A percentile compares a stretch with the other conserved stretches of the same genome.
Evolutionary conservation across 2,329 filamentous ascomycete species (phyloP).

Genomic region (Xylariaceae sp.): DNA sequence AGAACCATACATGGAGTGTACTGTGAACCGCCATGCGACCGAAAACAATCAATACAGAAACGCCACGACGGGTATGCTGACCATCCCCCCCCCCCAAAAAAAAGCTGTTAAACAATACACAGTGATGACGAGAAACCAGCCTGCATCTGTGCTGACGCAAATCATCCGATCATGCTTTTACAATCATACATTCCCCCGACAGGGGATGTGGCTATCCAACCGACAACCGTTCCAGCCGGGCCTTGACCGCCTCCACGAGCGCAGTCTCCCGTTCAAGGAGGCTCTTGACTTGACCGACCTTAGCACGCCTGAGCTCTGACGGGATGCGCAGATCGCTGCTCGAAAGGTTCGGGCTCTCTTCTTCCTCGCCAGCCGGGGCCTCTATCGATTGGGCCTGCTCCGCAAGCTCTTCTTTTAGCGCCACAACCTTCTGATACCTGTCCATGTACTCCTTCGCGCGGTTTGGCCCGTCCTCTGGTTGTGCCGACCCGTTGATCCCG

Average conservation of each 20-base stretch:
- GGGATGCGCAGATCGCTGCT: conserved; percentile 49
- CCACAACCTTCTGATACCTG: conserved; percentile 52
- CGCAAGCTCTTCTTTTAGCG: conserved; percentile 47
- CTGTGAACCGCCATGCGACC: conserved; percentile 3
- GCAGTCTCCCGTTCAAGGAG: conserved; percentile 62
- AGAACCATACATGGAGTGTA: too few relatives aligned
- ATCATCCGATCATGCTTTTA: conserved; percentile 8
- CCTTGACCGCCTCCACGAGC: conserved; percentile 61
- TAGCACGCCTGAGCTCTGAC: conserved; percentile 55
- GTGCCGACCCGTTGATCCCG: conserved; percentile 37
- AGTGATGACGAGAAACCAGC: too few relatives aligned
- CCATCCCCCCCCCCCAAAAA: too few relatives aligned
- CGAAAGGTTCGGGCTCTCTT: conserved; percentile 27
- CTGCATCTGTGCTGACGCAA: conserved; percentile 8
- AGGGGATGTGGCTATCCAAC: conserved; percentile 29
- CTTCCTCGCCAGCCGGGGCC: conserved; percentile 25
- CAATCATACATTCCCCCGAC: conserved; percentile 18
- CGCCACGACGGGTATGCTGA: conserved; percentile 4
- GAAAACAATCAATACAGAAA: conserved; percentile 1
- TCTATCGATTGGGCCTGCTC: conserved; percentile 44
- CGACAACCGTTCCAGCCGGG: conserved; percentile 54
- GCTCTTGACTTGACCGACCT: conserved; percentile 57
- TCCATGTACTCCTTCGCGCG: conserved; percentile 47
- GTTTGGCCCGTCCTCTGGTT: conserved; percentile 28
- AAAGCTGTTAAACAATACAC: conserved; percentile 4